Base-by-base conservation (phyloP, 495 filamentous ascomycete species). In the Hypoxylon lenormandii region DNA sequence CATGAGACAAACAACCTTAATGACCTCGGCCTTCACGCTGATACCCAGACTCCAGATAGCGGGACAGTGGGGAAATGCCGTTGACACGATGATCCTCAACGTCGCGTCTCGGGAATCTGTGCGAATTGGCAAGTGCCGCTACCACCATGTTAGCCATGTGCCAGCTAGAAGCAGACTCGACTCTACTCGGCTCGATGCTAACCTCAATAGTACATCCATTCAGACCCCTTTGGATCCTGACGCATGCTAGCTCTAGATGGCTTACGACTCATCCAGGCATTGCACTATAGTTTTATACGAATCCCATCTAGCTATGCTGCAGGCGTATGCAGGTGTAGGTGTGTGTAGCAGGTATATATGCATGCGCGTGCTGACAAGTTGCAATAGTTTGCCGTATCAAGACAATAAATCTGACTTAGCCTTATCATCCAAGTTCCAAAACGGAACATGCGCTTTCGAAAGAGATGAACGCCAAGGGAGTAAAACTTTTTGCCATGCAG, bases 381-480 rank as follows among this genome's bases (percentile, higher is more conserved):
- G 67, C 56, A 70, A 70, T 70, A 70, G 67, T 70, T 37, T 62
- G 57, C 67, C 62, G n/a, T 62, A 66, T 47, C 36, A 21, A 70
- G 67, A 65, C 61, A 70, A 71, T 67, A 67, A 53, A 54, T 47
- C 50, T 51, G 18, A 62, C 68, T 49, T 71, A 66, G 68, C 57
- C 63, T 66, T 63, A 67, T 67, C 58, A 23, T 67, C 54, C 46
- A 3, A 59, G 47, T 36, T 64, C 64, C 47, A 67, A 68, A 72
- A 67, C 48, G 53, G 69, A 57, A 63, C 45, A 67, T 54, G 47
- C 21, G 63, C 33, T 66, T 55, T 56, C 58, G 53, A 66, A 67
- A 63, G 69, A 72, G 69, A 68, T 55, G 52, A 60, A 60, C 51
- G 69, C 63, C 69, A 67, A 72, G 64, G 46, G 47, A 22, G 50